These are phyloP conservation scores for Annulohypoxylon moriforme DNA, from an alignment of 495 filamentous ascomycete species.

Conservation along the genomic window DNA sequence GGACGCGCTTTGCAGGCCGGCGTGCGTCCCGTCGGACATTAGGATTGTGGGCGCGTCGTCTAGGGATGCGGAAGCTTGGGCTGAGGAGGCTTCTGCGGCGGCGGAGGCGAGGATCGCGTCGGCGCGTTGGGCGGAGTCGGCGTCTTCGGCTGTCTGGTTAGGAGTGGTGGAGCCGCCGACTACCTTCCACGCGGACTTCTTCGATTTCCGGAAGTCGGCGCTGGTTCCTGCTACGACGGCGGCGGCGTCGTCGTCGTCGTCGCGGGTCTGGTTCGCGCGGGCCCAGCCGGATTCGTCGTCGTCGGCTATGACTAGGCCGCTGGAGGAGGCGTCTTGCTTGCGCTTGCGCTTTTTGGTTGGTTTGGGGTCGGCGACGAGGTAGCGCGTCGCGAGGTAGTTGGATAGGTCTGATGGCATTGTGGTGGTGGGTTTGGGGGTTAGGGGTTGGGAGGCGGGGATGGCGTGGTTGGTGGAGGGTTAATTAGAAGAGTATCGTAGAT, in stretches of 20 bases:
- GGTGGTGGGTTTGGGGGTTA: conserved; percentile 1
- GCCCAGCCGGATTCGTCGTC: conserved; percentile 78
- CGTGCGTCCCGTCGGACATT: conserved; percentile 88
- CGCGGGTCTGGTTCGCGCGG: conserved; percentile 56
- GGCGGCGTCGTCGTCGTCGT: conserved; percentile 53
- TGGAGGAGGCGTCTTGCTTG: conserved; percentile 66
- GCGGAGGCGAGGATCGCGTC: conserved; percentile 49
- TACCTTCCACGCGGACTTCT: conserved; percentile 82
- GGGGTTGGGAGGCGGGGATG: background rate
- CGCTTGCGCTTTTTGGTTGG: conserved; percentile 87
- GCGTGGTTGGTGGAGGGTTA: background rate
- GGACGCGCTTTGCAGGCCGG: conserved; percentile 84
- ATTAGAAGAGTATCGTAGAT: background rate
- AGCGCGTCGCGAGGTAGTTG: conserved; percentile 93
- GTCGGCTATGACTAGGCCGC: conserved; percentile 88
- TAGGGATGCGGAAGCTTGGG: background rate
- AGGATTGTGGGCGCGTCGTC: conserved; percentile 59
- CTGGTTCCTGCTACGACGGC: conserved; percentile 62
- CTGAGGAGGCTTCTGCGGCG: conserved; percentile 51
- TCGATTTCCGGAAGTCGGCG: conserved; percentile 80
- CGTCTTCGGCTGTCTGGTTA: conserved; percentile 46
- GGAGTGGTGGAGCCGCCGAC: conserved; percentile 66
- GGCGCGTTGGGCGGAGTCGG: conserved; percentile 68
- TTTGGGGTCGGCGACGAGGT: conserved; percentile 80
- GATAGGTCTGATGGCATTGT: conserved; percentile 74